Evolutionary conservation across 805 yeast genomes (phyloP), one percentile per base, ranked within the genome.

Genomic region (Candida rishiriensis): DNA sequence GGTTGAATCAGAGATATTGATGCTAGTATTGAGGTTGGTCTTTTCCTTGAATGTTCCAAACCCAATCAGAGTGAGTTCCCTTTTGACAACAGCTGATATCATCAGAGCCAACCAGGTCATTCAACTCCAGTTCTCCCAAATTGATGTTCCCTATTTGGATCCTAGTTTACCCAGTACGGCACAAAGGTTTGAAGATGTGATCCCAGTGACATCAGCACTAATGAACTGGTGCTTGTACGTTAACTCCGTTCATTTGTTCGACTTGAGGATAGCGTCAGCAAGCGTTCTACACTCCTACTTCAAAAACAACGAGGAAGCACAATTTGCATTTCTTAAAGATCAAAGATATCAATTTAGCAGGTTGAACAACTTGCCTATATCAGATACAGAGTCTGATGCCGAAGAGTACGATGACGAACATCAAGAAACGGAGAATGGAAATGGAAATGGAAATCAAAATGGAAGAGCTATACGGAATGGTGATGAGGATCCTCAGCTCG

Each of bases 131-230:
- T 84, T 91, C 54, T 73, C 88, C 1, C 81, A 80, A 43, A 81
- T 91, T 12, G 98, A 93, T 62, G 97, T 93, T 8, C 99, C 99
- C 0, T 88, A 83, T 58, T 71, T 90, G 43, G 97, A 88, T 56
- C 88, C 96, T 10, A 54, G 60, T 41, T 49, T 65, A 36, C 69
- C 69, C 10, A 18, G 45, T 2, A 14, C 55, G 10, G 61, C 61
- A 8, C 69, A 64, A 45, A 60, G 51, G 43, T 60, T 56, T 43
- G 67, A 60, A 12, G 58, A 53, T 1, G 40, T 76, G 1, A 64
- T 88, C 2, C 91, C 97, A 0, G 95, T 87, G 0, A 71, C 84
- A 0, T 71, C 75, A 28, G 88, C 95, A 0, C 68, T 93, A 40
- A 57, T 91, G 29, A 83, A 85, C 50, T 93, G 99, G 99, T 73